A percentile compares a stretch with the other conserved stretches of the same genome.
These are phyloP conservation scores for Cordyceps sp. DNA, from an alignment of 2,329 filamentous ascomycete species.

Conservation along the genomic window DNA sequence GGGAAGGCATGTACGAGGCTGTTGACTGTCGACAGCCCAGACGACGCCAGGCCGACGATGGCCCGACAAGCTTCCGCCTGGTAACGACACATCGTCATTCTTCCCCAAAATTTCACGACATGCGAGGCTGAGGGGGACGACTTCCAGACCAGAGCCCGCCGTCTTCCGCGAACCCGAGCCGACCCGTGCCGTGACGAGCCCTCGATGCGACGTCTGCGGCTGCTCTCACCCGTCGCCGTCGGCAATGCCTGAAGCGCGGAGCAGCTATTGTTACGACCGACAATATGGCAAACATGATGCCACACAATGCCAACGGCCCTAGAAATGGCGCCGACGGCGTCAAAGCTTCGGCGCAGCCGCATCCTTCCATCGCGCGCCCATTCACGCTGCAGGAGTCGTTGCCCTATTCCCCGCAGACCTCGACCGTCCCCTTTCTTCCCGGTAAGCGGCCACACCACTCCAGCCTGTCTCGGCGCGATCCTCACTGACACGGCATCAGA, in stretches of 20 bases:
- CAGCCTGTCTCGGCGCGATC: neutral
- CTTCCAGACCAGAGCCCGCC: no score
- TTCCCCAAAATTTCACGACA: no score
- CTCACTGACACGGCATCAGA: constrained; percentile 21
- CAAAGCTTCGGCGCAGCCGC: constrained; percentile 8
- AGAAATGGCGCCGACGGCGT: constrained; percentile 17
- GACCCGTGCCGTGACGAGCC: constrained; percentile 1
- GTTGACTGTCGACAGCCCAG: no score
- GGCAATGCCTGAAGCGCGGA: constrained; percentile 14
- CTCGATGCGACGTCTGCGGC: constrained; percentile 11
- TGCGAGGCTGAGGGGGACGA: no score
- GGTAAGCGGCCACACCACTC: constrained; percentile 35
- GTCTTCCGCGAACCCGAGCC: neutral
- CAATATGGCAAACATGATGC: constrained; percentile 15
- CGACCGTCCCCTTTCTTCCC: constrained; percentile 61
- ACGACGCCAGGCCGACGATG: no score
- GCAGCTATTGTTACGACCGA: constrained; percentile 9
- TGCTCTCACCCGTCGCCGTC: constrained; percentile 11
- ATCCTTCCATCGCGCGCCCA: constrained; percentile 20
- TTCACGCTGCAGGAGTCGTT: constrained; percentile 59
- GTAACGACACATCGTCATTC: no score
- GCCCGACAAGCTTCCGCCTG: no score
- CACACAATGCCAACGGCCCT: constrained; percentile 12
- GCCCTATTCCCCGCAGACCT: constrained; percentile 69
- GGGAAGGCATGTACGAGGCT: no score